phyloP scores from a whole-genome alignment of 192 early-diverging fungal species.

The Coemansia sp. region DNA sequence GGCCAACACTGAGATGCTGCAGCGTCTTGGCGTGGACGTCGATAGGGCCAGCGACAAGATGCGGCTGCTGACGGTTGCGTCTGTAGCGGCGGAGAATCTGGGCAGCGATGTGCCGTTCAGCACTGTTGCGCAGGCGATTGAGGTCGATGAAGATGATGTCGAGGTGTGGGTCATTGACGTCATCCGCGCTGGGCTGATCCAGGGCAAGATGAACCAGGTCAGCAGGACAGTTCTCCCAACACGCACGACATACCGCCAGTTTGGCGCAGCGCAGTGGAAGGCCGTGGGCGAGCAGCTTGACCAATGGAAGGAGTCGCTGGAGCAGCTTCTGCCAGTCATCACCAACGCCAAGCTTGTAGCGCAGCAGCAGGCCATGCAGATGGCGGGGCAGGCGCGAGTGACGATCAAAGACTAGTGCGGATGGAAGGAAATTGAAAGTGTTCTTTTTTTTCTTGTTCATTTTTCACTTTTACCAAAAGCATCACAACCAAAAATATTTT shows the following conservation, averaged over 20 bases:
- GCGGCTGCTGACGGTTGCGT: constrained; percentile 80
- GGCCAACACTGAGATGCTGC: constrained; percentile 59
- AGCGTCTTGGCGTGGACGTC: constrained; percentile 56
- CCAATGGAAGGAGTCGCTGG: constrained; percentile 80
- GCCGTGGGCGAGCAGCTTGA: constrained; percentile 66
- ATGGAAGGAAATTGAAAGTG: background rate
- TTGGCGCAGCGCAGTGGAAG: constrained; percentile 83
- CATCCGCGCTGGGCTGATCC: constrained; percentile 88
- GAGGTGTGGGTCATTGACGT: constrained; percentile 97
- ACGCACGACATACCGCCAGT: constrained; percentile 83
- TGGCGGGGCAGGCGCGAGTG: constrained; percentile 29
- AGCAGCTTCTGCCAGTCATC: constrained; percentile 83
- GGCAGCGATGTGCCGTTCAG: constrained; percentile 70
- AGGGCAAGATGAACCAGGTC: constrained; percentile 95
- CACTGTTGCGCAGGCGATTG: constrained; percentile 73
- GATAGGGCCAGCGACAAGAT: constrained; percentile 79
- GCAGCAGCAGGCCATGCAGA: constrained; percentile 53
- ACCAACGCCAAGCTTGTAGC: constrained; percentile 80
- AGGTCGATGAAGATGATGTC: constrained; percentile 77
- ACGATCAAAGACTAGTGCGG: constrained; percentile 37
- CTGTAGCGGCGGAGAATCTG: constrained; percentile 72
- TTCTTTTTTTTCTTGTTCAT: background rate
- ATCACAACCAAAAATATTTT: too few species aligned
- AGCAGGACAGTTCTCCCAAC: constrained; percentile 77
- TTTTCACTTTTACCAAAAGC: too few species aligned